Percentiles rank a stretch among this genome's conserved stretches.
These are phyloP conservation scores for Inga leiocalycina DNA, from an alignment of 306 rosid species.

Conservation along the genomic window DNA sequence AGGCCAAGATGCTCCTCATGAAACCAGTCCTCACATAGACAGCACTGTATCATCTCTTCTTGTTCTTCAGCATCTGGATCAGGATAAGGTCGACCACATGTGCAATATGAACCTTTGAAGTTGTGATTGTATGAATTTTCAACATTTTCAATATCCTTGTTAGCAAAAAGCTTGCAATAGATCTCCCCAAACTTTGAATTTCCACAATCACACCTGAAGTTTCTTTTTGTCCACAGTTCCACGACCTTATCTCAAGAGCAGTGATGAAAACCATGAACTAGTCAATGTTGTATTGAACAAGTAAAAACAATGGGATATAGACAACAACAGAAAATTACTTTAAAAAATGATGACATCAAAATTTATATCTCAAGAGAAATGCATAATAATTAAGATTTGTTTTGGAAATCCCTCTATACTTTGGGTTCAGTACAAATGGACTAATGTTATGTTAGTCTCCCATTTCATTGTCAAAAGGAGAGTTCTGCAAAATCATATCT, in stretches of 20 bases:
- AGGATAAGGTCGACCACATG: slow-evolving; percentile 92
- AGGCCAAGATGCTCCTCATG: slow-evolving; percentile 97
- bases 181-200: slow-evolving; percentile 92
- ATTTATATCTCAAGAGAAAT: neutral
- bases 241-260: slow-evolving; percentile 64
- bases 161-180: slow-evolving; percentile 80
- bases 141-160: slow-evolving; percentile 75
- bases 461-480: slow-evolving; percentile 9
- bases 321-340: slow-evolving; percentile 3
- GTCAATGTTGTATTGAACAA: neutral
- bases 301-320: neutral
- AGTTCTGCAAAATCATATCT: slow-evolving; percentile 11
- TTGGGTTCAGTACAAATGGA: neutral
- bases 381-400: neutral
- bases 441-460: slow-evolving; percentile 2
- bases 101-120: slow-evolving; percentile 90
- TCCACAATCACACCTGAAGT: slow-evolving; percentile 96
- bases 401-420: slow-evolving; percentile 5
- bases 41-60: slow-evolving; percentile 96
- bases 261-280: slow-evolving; percentile 25
- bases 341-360: neutral
- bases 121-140: slow-evolving; percentile 86
- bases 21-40: slow-evolving; percentile 98
- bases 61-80: slow-evolving; percentile 93
- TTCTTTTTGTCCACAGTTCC: slow-evolving; percentile 97